Percentiles rank a stretch among this genome's conserved stretches.
phyloP scores from a whole-genome alignment of 2,329 filamentous ascomycete species.

The Elsinoe ampelina region DNA sequence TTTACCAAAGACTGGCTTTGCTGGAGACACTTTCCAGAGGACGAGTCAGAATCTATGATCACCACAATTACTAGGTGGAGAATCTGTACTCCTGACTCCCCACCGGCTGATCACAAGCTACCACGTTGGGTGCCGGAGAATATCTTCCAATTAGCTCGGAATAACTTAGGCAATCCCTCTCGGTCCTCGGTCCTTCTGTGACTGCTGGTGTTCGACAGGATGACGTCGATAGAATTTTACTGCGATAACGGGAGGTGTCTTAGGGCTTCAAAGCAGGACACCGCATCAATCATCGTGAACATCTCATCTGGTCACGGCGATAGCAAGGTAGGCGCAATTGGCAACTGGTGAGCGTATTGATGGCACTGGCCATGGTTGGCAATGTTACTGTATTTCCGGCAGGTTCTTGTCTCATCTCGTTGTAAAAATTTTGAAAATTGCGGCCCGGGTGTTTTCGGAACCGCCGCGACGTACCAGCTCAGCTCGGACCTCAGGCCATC shows the following conservation, averaged over 20 bases:
- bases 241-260: no score
- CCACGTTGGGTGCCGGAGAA: background rate
- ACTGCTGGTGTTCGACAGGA: no score
- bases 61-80: background rate
- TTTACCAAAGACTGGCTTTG: background rate
- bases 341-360: background rate
- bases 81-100: background rate
- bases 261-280: no score
- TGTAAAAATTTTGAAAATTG: constrained; percentile 2
- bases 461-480: background rate
- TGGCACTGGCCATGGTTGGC: background rate
- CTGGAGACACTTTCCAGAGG: background rate
- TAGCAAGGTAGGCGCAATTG: background rate
- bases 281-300: no score
- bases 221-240: no score
- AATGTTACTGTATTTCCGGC: background rate
- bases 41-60: background rate
- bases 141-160: no score
- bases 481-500: constrained; percentile 3
- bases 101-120: background rate
- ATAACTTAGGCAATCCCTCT: no score
- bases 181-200: no score
- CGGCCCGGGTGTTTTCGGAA: constrained; percentile 2
- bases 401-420: background rate
- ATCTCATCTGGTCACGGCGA: no score